Conservation (phyloP, 352 stramenopile genomes). For the Phytophthora macrochlamydospora region DNA sequence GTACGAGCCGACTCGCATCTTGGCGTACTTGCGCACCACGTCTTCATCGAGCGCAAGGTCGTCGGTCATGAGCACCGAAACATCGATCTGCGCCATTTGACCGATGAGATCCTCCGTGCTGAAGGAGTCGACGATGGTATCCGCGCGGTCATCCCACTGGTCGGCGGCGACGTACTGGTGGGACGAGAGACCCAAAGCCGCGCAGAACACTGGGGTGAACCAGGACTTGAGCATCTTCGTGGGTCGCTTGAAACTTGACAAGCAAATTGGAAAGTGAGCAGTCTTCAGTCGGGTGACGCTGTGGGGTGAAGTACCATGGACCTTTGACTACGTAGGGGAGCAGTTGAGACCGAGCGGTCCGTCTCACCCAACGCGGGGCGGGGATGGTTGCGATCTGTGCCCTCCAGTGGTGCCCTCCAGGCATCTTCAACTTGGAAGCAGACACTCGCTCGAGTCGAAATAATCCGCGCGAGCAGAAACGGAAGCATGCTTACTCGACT, state of each 20-base stretch:
- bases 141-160: conserved; percentile 7
- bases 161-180: conserved; percentile 6
- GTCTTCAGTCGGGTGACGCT: background rate
- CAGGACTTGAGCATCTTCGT: conserved; percentile 20
- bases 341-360: background rate
- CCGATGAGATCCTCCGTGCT: conserved; percentile 50
- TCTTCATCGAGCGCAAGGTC: conserved; percentile 53
- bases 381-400: background rate
- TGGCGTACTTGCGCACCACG: conserved; percentile 58
- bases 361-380: background rate
- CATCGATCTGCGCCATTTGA: conserved; percentile 89
- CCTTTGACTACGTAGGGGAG: background rate
- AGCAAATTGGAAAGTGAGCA: conserved; percentile 19
- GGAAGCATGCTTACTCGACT: no score
- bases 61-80: conserved; percentile 56
- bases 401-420: background rate
- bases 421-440: conserved; percentile 1
- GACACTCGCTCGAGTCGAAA: background rate
- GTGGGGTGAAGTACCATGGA: background rate
- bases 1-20: conserved; percentile 84
- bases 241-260: conserved; percentile 2
- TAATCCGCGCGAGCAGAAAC: background rate
- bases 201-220: conserved; percentile 6
- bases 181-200: conserved; percentile 3
- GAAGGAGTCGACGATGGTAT: conserved; percentile 17